These are phyloP conservation scores for Colletotrichum sp. DNA, from an alignment of 2,329 filamentous ascomycete species.

Conservation along the genomic window DNA sequence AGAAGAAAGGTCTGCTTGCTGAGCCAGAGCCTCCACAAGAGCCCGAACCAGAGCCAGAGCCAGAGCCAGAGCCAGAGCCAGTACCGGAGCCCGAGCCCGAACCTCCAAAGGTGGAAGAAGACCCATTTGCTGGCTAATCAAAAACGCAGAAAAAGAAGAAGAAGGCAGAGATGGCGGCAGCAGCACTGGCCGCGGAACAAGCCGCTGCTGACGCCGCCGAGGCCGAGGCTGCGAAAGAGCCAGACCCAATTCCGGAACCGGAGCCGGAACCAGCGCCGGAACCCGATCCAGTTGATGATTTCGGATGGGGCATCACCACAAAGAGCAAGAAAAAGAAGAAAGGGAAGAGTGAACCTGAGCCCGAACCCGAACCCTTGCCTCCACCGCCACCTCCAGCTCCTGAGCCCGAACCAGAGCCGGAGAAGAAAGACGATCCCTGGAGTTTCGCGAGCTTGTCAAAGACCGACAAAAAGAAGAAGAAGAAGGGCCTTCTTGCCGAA, in stretches of 20 bases:
- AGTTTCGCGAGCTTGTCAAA: conserved; percentile 29
- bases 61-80: conserved; percentile 24
- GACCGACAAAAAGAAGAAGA: conserved; percentile 46
- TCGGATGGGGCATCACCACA: conserved; percentile 25
- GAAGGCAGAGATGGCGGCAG: conserved; percentile 14
- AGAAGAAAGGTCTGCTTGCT: conserved; percentile 29
- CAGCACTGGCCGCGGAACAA: neutral
- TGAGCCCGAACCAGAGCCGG: conserved; percentile 24
- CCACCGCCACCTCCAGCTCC: conserved; percentile 22
- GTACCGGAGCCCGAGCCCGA: conserved; percentile 30
- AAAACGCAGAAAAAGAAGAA: conserved; percentile 39
- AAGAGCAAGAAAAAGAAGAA: conserved; percentile 38
- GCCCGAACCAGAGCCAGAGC: conserved; percentile 24
- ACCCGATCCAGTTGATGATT: conserved; percentile 10
- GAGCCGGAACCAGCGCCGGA: conserved; percentile 13
- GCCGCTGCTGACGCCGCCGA: neutral
- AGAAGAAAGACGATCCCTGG: conserved; percentile 24
- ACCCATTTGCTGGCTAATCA: conserved; percentile 33
- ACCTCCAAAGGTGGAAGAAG: conserved; percentile 31
- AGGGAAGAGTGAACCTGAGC: conserved; percentile 16
- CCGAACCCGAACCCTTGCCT: conserved; percentile 9
- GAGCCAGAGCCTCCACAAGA: conserved; percentile 25
- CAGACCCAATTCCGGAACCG: conserved; percentile 16
- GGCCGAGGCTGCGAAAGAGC: conserved; percentile 3
- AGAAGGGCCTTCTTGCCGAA: conserved; percentile 31